Conservation (phyloP, 2,329 filamentous ascomycete species). For the Phoma herbarum region DNA sequence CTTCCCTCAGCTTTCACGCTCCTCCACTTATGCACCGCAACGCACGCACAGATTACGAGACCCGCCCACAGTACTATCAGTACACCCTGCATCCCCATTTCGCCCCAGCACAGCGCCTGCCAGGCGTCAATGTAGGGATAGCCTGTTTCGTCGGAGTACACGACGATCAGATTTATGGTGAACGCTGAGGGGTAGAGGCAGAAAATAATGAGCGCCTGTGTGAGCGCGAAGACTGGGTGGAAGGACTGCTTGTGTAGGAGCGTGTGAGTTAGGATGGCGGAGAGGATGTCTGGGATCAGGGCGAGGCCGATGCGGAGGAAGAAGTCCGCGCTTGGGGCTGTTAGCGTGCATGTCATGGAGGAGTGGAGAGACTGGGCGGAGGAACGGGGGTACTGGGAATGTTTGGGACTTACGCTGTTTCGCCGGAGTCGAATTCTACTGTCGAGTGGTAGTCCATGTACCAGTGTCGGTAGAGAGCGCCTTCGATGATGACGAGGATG, state of each 20-base stretch:
- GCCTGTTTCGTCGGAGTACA: neutral
- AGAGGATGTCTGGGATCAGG: neutral
- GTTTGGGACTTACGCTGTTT: neutral
- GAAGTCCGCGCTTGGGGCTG: neutral
- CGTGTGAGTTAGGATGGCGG: neutral
- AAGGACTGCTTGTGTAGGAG: neutral
- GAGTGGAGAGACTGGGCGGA: too few species aligned
- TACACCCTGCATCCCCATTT: slow-evolving; percentile 6
- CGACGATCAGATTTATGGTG: neutral
- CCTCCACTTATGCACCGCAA: slow-evolving; percentile 6
- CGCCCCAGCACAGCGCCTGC: neutral
- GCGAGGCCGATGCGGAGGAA: slow-evolving; percentile 14
- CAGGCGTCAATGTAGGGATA: neutral
- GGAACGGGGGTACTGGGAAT: neutral
- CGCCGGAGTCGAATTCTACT: neutral
- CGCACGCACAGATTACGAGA: neutral
- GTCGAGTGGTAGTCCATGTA: slow-evolving; percentile 4
- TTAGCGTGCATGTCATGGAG: neutral
- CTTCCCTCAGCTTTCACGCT: neutral
- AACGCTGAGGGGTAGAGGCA: neutral
- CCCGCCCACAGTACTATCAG: neutral
- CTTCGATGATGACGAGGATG: slow-evolving; percentile 11
- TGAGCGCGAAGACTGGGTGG: slow-evolving; percentile 6
- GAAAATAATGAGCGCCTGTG: neutral
- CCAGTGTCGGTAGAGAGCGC: slow-evolving; percentile 5